Percentiles rank a stretch among this genome's conserved stretches.
Conservation (phyloP, 768 basidiomycete species). For the Jaapia argillacea region DNA sequence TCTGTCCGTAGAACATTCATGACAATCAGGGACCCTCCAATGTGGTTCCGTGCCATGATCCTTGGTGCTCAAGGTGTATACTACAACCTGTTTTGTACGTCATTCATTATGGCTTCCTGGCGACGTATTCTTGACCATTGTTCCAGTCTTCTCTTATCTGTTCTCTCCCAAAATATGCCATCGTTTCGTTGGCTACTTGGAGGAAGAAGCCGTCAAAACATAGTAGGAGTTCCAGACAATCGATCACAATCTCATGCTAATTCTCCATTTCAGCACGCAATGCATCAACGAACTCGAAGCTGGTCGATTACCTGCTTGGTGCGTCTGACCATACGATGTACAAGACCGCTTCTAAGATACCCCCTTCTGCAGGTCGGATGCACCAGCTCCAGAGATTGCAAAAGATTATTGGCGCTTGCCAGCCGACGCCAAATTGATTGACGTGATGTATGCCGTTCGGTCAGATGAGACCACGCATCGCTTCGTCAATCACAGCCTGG, state of each 20-base stretch:
- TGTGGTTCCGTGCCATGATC: conserved; percentile 73
- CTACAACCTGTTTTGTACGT: conserved; percentile 80
- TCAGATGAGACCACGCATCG: conserved; percentile 91
- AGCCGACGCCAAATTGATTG: conserved; percentile 66
- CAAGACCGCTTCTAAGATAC: neutral
- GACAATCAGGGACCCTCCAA: conserved; percentile 74
- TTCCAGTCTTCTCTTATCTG: conserved; percentile 64
- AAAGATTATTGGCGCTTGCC: conserved; percentile 91
- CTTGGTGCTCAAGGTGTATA: conserved; percentile 90
- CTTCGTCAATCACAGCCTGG: conserved; percentile 94
- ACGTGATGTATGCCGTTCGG: conserved; percentile 86
- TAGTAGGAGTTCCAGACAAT: conserved; percentile 44
- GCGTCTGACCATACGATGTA: conserved; percentile 9
- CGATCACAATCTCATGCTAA: conserved; percentile 5
- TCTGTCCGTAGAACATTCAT: conserved; percentile 85
- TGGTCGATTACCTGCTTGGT: conserved; percentile 79
- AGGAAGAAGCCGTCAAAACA: conserved; percentile 92
- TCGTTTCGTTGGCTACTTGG: conserved; percentile 86
- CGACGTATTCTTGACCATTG: neutral
- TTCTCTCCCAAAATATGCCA: conserved; percentile 70
- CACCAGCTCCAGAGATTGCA: conserved; percentile 78
- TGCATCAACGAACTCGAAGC: conserved; percentile 78
- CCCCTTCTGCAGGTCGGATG: conserved; percentile 38
- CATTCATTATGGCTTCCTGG: conserved; percentile 1
- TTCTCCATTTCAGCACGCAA: conserved; percentile 44